Evolutionary conservation across 148 eudicot species (phyloP), one percentile per base, ranked within the genome.

Genomic region (Mesembryanthemum crystallinum): DNA sequence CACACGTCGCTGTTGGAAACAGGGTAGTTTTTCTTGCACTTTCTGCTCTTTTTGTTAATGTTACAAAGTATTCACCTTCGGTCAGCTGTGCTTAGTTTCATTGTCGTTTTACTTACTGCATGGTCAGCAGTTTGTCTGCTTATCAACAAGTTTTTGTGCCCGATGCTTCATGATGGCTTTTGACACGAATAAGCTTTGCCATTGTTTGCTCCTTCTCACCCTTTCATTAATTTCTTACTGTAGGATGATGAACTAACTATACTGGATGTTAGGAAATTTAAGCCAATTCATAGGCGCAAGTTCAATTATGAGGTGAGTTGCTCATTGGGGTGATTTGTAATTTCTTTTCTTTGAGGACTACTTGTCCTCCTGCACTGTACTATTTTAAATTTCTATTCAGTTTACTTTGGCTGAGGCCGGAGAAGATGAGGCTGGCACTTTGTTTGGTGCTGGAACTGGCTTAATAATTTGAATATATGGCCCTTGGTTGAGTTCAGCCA

Each of bases 171-270:
- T 49, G 35, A 45, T 59, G 61, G 62, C 62, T 24, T 39, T 52
- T 79, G 29, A 74, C 51, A 33, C 39, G 23, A 45, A 45, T 33
- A 49, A 45, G 33, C 24, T 24, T 37, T 67, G 35, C 64, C 21
- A 67, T 42, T 17, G 64, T 69, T n/a, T 43, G 42, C 17, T 63
- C 76, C 69, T n/a, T 69, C 61, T 79, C 64, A 61, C 75, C 65
- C 54, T 75, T 23, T 76, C 62, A 23, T 45, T 32, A 27, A 61
- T 78, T 21, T 52, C 58, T 71, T 72, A 15, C 72, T 73, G 72
- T 71, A 94, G 98, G 98, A 94, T 72, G 98, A 94, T 85, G 98
- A 94, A 73, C 62, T 94, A 69, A 92, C 98, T 58, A 90, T 94
- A 81, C 77, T 94, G 89, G 98, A 94, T 84, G 98, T 94, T 33